phyloP scores from a whole-genome alignment of 371 early-diverging fungal genomes.

The Mucor sp. region DNA sequence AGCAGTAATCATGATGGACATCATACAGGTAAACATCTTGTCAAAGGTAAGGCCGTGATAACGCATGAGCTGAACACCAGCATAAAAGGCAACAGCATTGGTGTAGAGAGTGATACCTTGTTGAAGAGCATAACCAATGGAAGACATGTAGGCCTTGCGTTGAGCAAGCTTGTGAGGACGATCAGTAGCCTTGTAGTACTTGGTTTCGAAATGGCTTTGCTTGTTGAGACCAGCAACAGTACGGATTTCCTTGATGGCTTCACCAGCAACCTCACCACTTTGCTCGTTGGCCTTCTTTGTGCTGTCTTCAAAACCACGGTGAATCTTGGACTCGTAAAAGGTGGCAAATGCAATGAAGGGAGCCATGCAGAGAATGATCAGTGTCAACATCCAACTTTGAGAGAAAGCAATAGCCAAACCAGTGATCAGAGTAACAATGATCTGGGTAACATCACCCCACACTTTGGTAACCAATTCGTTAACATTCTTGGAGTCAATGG shows the following conservation, averaged over 20 bases:
- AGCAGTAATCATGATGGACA: constrained; percentile 77
- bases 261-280: constrained; percentile 77
- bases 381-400: constrained; percentile 59
- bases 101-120: constrained; percentile 70
- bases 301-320: constrained; percentile 60
- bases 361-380: constrained; percentile 58
- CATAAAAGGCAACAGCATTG: constrained; percentile 64
- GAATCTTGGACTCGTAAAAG: constrained; percentile 43
- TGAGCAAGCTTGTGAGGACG: constrained; percentile 68
- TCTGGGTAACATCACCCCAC: constrained; percentile 63
- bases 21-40: constrained; percentile 67
- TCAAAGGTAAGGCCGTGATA: constrained; percentile 33
- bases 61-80: constrained; percentile 52
- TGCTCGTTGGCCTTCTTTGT: constrained; percentile 70
- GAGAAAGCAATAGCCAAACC: constrained; percentile 54
- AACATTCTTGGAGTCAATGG: constrained; percentile 79
- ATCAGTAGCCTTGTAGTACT: constrained; percentile 61
- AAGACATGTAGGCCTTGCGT: constrained; percentile 55
- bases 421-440: constrained; percentile 48
- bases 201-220: constrained; percentile 65
- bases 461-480: constrained; percentile 70
- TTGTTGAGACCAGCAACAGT: constrained; percentile 87
- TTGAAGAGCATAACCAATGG: constrained; percentile 69
- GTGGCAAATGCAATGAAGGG: constrained; percentile 57
- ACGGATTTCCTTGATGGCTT: constrained; percentile 86